Evolutionary conservation across 1,139 yeast genomes (phyloP), one percentile per base, ranked within the genome.

Genomic region (Diutina pseudorugosa): DNA sequence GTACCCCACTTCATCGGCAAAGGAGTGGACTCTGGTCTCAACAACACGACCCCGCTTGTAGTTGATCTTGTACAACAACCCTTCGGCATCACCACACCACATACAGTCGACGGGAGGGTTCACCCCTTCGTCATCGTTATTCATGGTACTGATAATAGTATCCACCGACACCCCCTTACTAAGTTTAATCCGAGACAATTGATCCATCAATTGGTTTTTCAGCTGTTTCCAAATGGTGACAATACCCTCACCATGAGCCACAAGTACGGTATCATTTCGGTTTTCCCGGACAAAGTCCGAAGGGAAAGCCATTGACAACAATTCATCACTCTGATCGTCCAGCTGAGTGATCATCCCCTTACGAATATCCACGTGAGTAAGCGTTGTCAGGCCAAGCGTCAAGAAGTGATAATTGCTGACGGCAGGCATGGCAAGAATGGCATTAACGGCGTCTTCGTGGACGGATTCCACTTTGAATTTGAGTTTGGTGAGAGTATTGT

Each of bases 241-340:
- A n/a, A 89, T 79, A 2, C 98, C 98, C 63, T 86, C 95, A 2
- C 95, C 91, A 82, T 90, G 91, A 60, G 91, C 82, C 0, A 85
- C 86, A 20, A 83, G 72, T 2, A 82, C 82, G 2, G 78, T 72
- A 47, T 83, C 89, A 55, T 80, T 83, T 42, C 76, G 77, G 23
- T 74, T 72, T n/a, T 77, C 80, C 44, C 60, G 64, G 21, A 65
- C 61, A 52, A 58, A 61, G 57, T 83, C 86, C 1, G 71, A 63
- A 0, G 84, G 77, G 67, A 78, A 83, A 51, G 88, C 73, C 64
- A 90, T 85, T 51, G 93, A 76, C 51, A 91, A 68, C 36, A 93
- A 71, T 64, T 93, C 98, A 62, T 93, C 98, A 58, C 87, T 96
- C 68, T 93, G 98, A 62, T 90, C 93, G 58, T 90, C 98, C 41